Percentiles rank a stretch among this genome's conserved stretches.
Conservation (phyloP, 768 basidiomycete species). For the Trametes punicea region DNA sequence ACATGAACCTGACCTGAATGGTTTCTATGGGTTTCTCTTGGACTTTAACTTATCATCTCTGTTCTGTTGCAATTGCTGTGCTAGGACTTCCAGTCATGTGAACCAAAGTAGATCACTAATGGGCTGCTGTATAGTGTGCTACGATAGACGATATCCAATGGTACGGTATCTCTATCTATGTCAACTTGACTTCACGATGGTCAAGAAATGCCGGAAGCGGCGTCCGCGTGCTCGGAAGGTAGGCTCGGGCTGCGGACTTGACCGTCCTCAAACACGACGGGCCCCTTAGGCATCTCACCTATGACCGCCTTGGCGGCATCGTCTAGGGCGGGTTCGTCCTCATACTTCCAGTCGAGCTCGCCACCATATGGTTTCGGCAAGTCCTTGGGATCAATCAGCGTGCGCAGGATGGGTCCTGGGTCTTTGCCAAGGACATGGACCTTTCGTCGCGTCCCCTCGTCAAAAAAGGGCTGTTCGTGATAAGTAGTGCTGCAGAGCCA, state of each 20-base stretch:
- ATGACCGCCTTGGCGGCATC: constrained; percentile 44
- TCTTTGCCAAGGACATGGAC: constrained; percentile 70
- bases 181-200: no score
- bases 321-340: constrained; percentile 66
- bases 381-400: constrained; percentile 44
- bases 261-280: constrained; percentile 48
- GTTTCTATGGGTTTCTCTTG: neutral
- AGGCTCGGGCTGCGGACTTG: constrained; percentile 30
- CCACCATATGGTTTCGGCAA: constrained; percentile 77
- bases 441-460: constrained; percentile 73
- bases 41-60: constrained; percentile 1
- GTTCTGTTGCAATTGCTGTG: neutral
- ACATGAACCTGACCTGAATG: constrained; percentile 17
- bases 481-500: neutral
- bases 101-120: constrained; percentile 1
- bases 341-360: constrained; percentile 64
- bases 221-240: neutral
- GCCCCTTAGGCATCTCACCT: constrained; percentile 53
- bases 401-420: constrained; percentile 48
- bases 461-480: constrained; percentile 62
- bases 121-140: neutral
- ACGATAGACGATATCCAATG: neutral
- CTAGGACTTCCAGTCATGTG: neutral
- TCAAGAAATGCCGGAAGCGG: neutral
- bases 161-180: no score